Percentiles rank a stretch among this genome's conserved stretches.
phyloP scores from a whole-genome alignment of 345 rosid species.

The Cochlearia excelsa region DNA sequence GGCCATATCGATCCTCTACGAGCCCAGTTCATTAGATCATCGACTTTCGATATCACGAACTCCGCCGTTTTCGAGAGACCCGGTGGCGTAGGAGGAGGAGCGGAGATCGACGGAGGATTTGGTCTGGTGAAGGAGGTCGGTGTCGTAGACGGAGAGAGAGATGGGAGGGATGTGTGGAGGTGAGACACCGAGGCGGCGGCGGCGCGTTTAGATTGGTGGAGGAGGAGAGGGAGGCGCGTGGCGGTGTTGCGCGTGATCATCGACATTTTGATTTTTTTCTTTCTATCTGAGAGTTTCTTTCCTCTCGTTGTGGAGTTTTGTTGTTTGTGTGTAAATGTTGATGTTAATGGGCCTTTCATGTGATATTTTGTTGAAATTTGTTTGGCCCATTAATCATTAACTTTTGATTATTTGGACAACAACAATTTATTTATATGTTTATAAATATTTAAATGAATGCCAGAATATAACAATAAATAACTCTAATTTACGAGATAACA shows the following conservation, averaged over 20 bases:
- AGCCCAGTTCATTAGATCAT: slow-evolving; percentile 90
- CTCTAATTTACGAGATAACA: too few relatives aligned
- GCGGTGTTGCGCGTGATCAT: slow-evolving; percentile 56
- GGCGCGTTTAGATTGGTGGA: slow-evolving; percentile 43
- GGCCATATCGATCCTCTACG: slow-evolving; percentile 99
- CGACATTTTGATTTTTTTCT: slow-evolving; percentile 35
- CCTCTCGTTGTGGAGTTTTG: too few relatives aligned
- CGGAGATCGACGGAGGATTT: slow-evolving; percentile 55
- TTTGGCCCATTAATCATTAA: too few relatives aligned
- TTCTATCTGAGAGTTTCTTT: not conserved
- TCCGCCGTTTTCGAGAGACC: slow-evolving; percentile 87
- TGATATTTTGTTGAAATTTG: too few relatives aligned
- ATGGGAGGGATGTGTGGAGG: slow-evolving; percentile 54
- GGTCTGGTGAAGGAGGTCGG: slow-evolving; percentile 62
- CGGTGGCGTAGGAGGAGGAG: slow-evolving; percentile 32
- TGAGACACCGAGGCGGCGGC: slow-evolving; percentile 32
- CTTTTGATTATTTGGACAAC: too few relatives aligned
- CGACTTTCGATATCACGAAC: slow-evolving; percentile 89
- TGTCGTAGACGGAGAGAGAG: slow-evolving; percentile 44
- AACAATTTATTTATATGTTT: too few relatives aligned
- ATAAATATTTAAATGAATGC: too few relatives aligned
- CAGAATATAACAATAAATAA: too few relatives aligned
- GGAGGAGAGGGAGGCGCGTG: slow-evolving; percentile 64
- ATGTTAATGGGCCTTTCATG: too few relatives aligned
- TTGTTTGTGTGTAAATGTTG: too few relatives aligned